Conservation (phyloP, 768 basidiomycete genomes). For the Mycena belliarum region DNA sequence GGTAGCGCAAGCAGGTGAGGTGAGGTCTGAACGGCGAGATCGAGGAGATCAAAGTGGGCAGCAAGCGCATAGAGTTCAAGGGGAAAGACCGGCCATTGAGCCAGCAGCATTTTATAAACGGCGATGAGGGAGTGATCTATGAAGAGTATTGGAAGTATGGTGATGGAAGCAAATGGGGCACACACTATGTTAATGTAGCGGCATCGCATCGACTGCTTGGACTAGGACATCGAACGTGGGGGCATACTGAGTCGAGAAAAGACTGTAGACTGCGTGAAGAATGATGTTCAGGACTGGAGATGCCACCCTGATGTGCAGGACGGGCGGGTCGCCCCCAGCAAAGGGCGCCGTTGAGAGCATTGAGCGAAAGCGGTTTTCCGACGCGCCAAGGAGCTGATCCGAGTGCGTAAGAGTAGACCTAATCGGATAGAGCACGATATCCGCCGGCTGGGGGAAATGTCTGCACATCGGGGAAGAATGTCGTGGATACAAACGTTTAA, state of each 20-base stretch:
- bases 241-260: constrained; percentile 74
- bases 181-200: constrained; percentile 63
- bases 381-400: constrained; percentile 54
- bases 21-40: constrained; percentile 74
- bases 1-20: constrained; percentile 72
- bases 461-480: constrained; percentile 75
- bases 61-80: constrained; percentile 74
- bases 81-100: constrained; percentile 66
- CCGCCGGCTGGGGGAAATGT: constrained; percentile 52
- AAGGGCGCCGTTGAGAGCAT: constrained; percentile 48
- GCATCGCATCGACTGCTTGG: constrained; percentile 55
- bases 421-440: constrained; percentile 72
- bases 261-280: constrained; percentile 69
- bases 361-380: constrained; percentile 63
- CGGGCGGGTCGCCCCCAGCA: constrained; percentile 41
- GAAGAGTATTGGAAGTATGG: neutral
- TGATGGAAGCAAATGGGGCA: constrained; percentile 29
- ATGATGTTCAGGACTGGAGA: constrained; percentile 69
- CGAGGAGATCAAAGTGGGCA: constrained; percentile 62
- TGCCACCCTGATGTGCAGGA: constrained; percentile 58
- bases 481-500: too few relatives aligned
- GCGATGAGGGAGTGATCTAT: constrained; percentile 47
- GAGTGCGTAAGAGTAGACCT: constrained; percentile 84
- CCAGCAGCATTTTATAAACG: constrained; percentile 62
- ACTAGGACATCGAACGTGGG: constrained; percentile 63